phyloP scores from a whole-genome alignment of 2,329 filamentous ascomycete species.

The Fusarium sp. region DNA sequence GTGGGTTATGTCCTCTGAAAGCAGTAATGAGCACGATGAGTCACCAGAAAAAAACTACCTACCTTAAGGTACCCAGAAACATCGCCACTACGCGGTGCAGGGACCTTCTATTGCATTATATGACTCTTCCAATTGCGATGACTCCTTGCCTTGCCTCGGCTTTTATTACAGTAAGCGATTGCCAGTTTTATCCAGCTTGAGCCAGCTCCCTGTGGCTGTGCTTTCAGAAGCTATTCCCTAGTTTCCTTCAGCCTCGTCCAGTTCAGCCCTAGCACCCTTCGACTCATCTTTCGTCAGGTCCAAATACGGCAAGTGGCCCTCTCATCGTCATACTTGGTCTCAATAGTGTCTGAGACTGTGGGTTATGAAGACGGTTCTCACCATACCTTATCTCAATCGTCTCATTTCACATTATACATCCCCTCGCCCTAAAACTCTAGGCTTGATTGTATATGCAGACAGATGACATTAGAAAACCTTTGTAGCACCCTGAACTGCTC shows the following conservation, averaged over 20 bases:
- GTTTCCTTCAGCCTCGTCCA: slow-evolving; percentile 2
- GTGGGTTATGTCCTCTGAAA: slow-evolving; percentile 8
- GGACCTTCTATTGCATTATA: neutral
- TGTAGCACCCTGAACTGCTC: slow-evolving; percentile 20
- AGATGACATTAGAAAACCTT: slow-evolving; percentile 23
- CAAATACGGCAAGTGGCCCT: slow-evolving; percentile 39
- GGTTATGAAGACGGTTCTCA: no score
- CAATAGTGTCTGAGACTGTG: no score
- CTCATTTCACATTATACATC: neutral
- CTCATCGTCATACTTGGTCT: slow-evolving; percentile 3
- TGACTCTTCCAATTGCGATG: slow-evolving; percentile 26
- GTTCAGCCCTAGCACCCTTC: slow-evolving; percentile 30
- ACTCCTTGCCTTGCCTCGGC: slow-evolving; percentile 16
- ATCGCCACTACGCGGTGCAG: slow-evolving; percentile 17
- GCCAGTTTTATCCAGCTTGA: neutral
- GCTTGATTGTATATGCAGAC: slow-evolving; percentile 23
- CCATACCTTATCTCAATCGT: neutral
- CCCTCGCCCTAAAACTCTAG: slow-evolving; percentile 1
- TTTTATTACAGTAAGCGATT: neutral
- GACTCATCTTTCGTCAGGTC: slow-evolving; percentile 43
- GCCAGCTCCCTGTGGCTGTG: neutral
- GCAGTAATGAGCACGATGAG: slow-evolving; percentile 25
- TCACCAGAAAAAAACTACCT: slow-evolving; percentile 9
- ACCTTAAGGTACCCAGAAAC: neutral
- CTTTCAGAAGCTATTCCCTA: neutral